phyloP scores from a whole-genome alignment of 2,329 filamentous ascomycete species.

The Claviceps paspali region DNA sequence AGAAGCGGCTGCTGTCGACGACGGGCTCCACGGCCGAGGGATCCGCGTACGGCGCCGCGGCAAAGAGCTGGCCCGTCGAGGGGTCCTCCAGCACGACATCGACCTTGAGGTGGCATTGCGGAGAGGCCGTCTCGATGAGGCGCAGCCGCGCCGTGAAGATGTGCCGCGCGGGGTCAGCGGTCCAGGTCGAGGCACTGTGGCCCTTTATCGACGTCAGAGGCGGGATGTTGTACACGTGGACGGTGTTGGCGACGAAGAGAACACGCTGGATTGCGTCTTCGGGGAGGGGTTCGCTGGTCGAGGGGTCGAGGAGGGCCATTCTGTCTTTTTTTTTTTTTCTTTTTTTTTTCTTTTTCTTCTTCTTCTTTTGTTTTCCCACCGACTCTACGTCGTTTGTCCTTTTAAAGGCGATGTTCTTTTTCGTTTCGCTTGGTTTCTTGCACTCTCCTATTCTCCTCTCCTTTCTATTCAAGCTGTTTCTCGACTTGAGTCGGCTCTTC shows the following conservation, averaged over 20 bases:
- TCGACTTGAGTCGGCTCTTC: too few relatives aligned
- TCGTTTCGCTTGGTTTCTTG: too few relatives aligned
- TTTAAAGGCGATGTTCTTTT: too few relatives aligned
- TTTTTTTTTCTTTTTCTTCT: background rate
- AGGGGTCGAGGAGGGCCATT: constrained; percentile 52
- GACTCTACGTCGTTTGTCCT: too few relatives aligned
- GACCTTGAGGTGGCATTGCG: constrained; percentile 41
- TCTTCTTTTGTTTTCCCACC: background rate
- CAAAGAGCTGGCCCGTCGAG: constrained; percentile 59
- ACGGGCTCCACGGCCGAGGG: constrained; percentile 57
- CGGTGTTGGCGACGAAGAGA: constrained; percentile 57
- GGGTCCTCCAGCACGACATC: constrained; percentile 71
- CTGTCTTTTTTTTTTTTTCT: background rate
- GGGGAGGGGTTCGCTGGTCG: constrained; percentile 53
- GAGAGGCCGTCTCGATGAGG: constrained; percentile 54
- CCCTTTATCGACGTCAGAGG: constrained; percentile 64
- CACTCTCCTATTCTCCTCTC: too few relatives aligned
- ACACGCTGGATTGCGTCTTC: constrained; percentile 70
- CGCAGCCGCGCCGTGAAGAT: constrained; percentile 79
- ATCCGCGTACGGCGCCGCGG: constrained; percentile 63
- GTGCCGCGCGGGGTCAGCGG: constrained; percentile 50
- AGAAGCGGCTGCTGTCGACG: constrained; percentile 68
- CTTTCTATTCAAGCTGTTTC: too few relatives aligned
- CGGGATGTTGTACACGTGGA: constrained; percentile 81
- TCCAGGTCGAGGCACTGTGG: constrained; percentile 67